A percentile compares a stretch with the other conserved stretches of the same genome.
phyloP scores from a whole-genome alignment of 192 early-diverging fungal species.

The Phlyctochytrium planicorne region DNA sequence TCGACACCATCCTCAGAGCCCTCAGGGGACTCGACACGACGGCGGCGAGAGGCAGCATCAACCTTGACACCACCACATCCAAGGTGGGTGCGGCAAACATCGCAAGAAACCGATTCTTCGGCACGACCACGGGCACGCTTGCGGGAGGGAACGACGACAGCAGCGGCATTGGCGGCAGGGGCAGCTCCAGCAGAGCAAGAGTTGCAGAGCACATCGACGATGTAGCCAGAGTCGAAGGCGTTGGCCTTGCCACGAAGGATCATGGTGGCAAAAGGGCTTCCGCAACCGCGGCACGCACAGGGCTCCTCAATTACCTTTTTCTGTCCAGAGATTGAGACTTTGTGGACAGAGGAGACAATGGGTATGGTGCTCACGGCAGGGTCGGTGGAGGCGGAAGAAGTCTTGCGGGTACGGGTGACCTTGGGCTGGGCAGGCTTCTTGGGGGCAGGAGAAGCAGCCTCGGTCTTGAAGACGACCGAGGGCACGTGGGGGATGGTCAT shows the following conservation, averaged over 20 bases:
- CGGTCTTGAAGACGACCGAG: not conserved
- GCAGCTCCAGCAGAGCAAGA: not conserved
- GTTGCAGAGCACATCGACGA: constrained; percentile 17
- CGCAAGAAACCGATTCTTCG: constrained; percentile 22
- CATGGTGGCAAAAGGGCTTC: constrained; percentile 21
- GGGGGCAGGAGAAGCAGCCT: not conserved
- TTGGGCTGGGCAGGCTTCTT: not conserved
- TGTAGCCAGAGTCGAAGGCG: constrained; percentile 11
- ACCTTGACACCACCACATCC: constrained; percentile 25
- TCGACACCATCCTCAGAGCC: not conserved
- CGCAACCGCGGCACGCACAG: constrained; percentile 12
- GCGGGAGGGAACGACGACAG: constrained; percentile 20
- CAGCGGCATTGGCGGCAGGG: not conserved
- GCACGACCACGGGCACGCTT: constrained; percentile 24
- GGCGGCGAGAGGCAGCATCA: not conserved
- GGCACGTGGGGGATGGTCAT: not conserved
- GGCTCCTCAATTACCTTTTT: constrained; percentile 19
- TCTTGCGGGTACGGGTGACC: not conserved
- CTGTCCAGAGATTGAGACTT: constrained; percentile 3
- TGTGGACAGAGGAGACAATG: constrained; percentile 19
- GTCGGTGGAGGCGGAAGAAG: not conserved
- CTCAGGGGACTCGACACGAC: constrained; percentile 1
- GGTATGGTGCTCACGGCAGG: not conserved
- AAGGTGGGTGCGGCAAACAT: constrained; percentile 22
- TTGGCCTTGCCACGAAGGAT: constrained; percentile 15